Conservation (phyloP, 129 eudicot species). For the Dittrichia graveolens region DNA sequence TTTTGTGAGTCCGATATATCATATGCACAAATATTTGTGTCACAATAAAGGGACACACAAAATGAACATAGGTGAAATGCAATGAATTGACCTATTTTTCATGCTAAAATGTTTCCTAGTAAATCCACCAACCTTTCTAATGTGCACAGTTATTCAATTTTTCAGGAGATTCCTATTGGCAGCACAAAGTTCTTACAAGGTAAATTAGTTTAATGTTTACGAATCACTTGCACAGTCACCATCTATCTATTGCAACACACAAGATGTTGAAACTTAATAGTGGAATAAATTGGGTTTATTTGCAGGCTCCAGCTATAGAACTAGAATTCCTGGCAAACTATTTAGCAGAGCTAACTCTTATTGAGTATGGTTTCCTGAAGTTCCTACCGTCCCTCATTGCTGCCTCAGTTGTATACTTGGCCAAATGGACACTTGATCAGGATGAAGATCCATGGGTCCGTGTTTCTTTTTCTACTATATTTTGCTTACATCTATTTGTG, state of each 20-base stretch:
- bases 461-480: conserved; percentile 4
- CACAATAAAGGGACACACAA: conserved; percentile 9
- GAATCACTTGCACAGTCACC: not conserved
- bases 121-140: conserved; percentile 19
- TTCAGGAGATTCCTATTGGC: conserved; percentile 90
- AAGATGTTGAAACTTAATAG: conserved; percentile 9
- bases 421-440: conserved; percentile 96
- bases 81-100: not conserved
- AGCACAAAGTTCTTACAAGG: conserved; percentile 76
- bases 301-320: conserved; percentile 44
- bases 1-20: conserved; percentile 5
- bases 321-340: conserved; percentile 37
- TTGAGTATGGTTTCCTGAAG: conserved; percentile 58
- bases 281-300: conserved; percentile 9
- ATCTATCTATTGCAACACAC: not conserved
- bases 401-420: conserved; percentile 88
- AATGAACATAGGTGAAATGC: conserved; percentile 16
- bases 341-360: conserved; percentile 33
- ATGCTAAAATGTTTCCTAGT: conserved; percentile 12
- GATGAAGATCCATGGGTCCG: conserved; percentile 87
- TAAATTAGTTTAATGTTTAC: conserved; percentile 5
- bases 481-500: conserved; percentile 1
- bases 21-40: not conserved
- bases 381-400: conserved; percentile 88
- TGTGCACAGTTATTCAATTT: conserved; percentile 5